phyloP scores from a whole-genome alignment of 345 rosid species.

The Reutealis trisperma region DNA sequence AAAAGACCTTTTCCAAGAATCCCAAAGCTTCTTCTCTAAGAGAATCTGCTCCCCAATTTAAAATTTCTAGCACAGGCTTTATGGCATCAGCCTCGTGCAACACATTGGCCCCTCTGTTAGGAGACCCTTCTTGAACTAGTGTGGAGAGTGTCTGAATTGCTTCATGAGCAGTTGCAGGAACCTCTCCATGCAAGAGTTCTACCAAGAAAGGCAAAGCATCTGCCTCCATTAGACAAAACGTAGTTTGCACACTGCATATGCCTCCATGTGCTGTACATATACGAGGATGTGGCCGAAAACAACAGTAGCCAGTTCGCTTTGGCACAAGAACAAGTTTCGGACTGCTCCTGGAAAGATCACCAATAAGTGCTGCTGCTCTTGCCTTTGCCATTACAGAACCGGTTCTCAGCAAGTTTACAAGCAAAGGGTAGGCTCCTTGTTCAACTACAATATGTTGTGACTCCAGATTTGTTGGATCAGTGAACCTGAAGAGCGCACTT shows the following conservation, averaged over 20 bases:
- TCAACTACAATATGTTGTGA: conserved; percentile 53
- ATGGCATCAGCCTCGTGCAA: conserved; percentile 57
- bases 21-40: conserved; percentile 53
- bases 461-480: conserved; percentile 48
- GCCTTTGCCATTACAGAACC: conserved; percentile 57
- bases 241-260: conserved; percentile 45
- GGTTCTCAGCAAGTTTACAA: conserved; percentile 45
- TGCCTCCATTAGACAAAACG: conserved; percentile 58
- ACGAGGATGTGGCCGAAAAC: conserved; percentile 38
- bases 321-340: conserved; percentile 39
- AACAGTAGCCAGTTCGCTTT: conserved; percentile 40
- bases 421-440: conserved; percentile 51
- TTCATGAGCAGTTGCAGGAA: conserved; percentile 51
- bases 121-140: conserved; percentile 40
- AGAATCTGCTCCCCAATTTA: conserved; percentile 59
- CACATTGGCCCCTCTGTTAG: conserved; percentile 41
- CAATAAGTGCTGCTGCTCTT: conserved; percentile 63
- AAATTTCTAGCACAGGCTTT: conserved; percentile 40
- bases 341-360: conserved; percentile 58
- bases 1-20: conserved; percentile 54
- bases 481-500: conserved; percentile 63
- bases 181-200: conserved; percentile 36
- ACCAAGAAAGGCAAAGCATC: conserved; percentile 51
- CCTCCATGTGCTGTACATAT: conserved; percentile 56
- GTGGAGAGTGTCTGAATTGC: conserved; percentile 64